Evolutionary conservation across 1,284 basidiomycete species (phyloP), one percentile per base, ranked within the genome.

Genomic region (Ceratobasidium theobromae): DNA sequence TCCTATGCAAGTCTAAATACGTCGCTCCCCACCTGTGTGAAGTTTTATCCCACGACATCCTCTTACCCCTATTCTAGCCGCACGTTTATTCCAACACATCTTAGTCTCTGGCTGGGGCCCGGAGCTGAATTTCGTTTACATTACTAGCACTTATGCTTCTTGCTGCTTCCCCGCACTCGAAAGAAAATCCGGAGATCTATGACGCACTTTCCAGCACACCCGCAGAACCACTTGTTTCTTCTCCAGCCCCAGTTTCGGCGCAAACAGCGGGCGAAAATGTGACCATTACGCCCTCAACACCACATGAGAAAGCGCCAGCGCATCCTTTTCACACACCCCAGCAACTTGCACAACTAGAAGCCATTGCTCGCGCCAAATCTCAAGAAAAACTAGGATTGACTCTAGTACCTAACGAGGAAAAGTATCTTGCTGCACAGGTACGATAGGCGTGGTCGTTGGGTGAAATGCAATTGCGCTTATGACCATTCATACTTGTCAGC

Each of bases 401-500:
- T 1, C 30, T 48, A 16, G 48, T 64, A 40, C 32, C 58, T n/a
- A 49, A 64, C 16, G 48, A 64, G 12, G 58, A 64, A 32, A 64
- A 64, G 38, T 51, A 51, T 40, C 49, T 64, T 9, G 46, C 46
- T 12, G 49, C 58, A 1, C 46, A 64, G 58, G 58, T 64, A 21
- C 11, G 49, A 14, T 21, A 28, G 4, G 30, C 21, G 27, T 28
- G 23, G 32, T 45, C 11, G 14, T n/a, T n/a, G n/a, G n/a, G n/a
- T n/a, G n/a, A 18, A 32, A 49, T 38, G 16, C 23, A 45, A 32
- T 27, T 8, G 41, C 23, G 64, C 52, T 54, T 21, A 65, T 6
- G 4, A n/a, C 12, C 8, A 35, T 40, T 46, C 14, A 32, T 18
- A 18, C 21, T 14, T 25, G 30, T 16, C 65, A 86, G 82, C 82